Evolutionary conservation across 257 asterid species (phyloP), one percentile per base, ranked within the genome.

Genomic region (Mentha longifolia): DNA sequence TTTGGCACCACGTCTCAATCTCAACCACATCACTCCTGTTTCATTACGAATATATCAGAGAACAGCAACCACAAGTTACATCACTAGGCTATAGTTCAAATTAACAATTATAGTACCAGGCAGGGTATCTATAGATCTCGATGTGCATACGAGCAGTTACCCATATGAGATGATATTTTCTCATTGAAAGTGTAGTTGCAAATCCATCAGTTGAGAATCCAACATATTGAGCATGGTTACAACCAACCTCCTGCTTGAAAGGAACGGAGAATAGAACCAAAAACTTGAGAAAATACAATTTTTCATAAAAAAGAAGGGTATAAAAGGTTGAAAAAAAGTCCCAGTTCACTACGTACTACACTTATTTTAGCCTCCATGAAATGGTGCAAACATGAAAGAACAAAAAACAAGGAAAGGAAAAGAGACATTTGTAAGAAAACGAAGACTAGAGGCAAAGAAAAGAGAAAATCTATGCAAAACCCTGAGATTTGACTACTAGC

Each of bases 101-200:
- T 47, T 66, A 15, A 50, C 14, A 43, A 19, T 41, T 69, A 16
- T 45, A 64, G 45, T 86, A 94, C 99, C 99, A 94, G 72, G 99
- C 95, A 74, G 97, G 99, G 81, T 94, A 94, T 66, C 79, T 94
- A 76, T 94, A 88, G 80, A 94, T 88, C 86, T 94, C 99, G 30
- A 94, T 91, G 85, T 94, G 97, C 97, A 91, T 86, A 67, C 98
- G 96, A 67, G 97, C 97, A 63, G 98, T 94, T 78, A 95, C 99
- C 99, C 98, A 92, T 70, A 92, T 92, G 71, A 95, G 98, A 80
- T 89, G 89, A 79, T 86, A 37, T 73, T 87, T 85, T 77, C 97
- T 82, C 99, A 95, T 95, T 72, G 91, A 80, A 70, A 28, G 85
- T 12, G 98, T 95, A 4, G 99, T 91, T 7, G 98, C 94, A 77